Base-by-base conservation (phyloP, 2,329 filamentous ascomycete species). In the Didymosphaeria variabile region DNA sequence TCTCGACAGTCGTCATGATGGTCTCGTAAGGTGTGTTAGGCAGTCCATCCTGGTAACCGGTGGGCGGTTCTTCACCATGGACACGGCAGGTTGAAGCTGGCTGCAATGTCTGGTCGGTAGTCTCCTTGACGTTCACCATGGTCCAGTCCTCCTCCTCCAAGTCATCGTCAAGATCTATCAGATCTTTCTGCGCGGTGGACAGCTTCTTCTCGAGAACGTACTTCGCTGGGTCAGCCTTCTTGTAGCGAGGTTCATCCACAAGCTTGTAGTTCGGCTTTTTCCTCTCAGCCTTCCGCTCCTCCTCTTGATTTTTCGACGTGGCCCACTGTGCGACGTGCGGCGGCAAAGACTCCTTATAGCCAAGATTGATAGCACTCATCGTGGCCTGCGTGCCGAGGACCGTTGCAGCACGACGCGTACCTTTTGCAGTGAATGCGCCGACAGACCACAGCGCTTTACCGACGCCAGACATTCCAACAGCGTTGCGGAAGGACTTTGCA, bases 371-470 rank as follows among this genome's bases (percentile, higher is more conserved):
- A 6, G 38, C 38, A 7, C 17, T 17, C 1, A 57, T 45, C 13
- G 67, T 40, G 5, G 61, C 62, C 42, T 46, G 59, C 8, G 23
- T 40, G 2, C 58, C 60, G 1, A 55, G 15, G 3, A 10, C 17
- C 12, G 59, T 47, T 0, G 58, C 64, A 34, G 51, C 26, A 23
- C 58, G 59, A 34, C 63, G 63, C 10, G 60, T 60, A 7, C 55
- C 58, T 2, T 40, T 44, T 1, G 59, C 55, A 2, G 66, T 56
- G 1, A 65, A 64, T 6, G 56, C 44, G 9, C 65, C 60, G 29
- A 71, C 44, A 34, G 66, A 67, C 40, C 36, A 58, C 2, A 62
- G 46, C 1, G 68, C 68, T 51, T 61, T 66, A 0, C 54, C 47
- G 6, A 72, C 19, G 17, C 67, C 66, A 1, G 60, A 62, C 0